phyloP scores from a whole-genome alignment of 2,329 filamentous ascomycete genomes.

The Myriangium duriaei region DNA sequence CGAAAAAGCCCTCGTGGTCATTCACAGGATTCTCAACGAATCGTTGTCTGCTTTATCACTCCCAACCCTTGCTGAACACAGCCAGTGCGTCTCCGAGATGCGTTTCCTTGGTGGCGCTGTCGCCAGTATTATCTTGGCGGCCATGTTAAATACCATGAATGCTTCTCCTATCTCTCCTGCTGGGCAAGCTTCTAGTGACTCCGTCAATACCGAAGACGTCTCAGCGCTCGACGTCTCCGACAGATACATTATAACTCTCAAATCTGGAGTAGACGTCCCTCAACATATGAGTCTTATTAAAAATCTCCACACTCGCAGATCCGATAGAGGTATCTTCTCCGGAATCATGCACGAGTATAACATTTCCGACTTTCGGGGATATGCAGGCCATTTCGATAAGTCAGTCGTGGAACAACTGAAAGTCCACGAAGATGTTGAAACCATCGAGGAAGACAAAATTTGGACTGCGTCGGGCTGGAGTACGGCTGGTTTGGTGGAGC shows the following conservation, averaged over 20 bases:
- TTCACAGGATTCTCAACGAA: no score
- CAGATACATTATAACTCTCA: slow-evolving; percentile 11
- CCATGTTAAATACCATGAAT: no score
- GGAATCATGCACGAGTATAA: slow-evolving; percentile 7
- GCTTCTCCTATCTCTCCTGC: no score
- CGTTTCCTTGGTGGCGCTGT: no score
- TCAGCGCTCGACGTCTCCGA: slow-evolving; percentile 6
- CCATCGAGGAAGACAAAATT: slow-evolving; percentile 10
- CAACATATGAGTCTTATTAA: slow-evolving; percentile 9
- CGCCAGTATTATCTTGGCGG: no score
- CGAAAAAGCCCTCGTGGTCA: no score
- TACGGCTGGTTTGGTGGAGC: slow-evolving; percentile 10
- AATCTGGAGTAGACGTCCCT: slow-evolving; percentile 6
- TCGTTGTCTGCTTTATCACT: no score
- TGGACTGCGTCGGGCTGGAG: no score
- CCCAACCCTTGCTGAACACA: no score
- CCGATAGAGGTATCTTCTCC: slow-evolving; percentile 7
- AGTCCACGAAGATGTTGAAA: slow-evolving; percentile 9
- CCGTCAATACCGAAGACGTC: no score
- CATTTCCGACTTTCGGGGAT: slow-evolving; percentile 9
- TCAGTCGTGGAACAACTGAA: slow-evolving; percentile 10
- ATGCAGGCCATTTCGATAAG: slow-evolving; percentile 10
- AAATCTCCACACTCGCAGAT: slow-evolving; percentile 10
- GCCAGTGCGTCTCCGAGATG: no score
- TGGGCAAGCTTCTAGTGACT: no score